Base-by-base conservation (phyloP, 2,329 filamentous ascomycete species). In the Talaromyces sp. region DNA sequence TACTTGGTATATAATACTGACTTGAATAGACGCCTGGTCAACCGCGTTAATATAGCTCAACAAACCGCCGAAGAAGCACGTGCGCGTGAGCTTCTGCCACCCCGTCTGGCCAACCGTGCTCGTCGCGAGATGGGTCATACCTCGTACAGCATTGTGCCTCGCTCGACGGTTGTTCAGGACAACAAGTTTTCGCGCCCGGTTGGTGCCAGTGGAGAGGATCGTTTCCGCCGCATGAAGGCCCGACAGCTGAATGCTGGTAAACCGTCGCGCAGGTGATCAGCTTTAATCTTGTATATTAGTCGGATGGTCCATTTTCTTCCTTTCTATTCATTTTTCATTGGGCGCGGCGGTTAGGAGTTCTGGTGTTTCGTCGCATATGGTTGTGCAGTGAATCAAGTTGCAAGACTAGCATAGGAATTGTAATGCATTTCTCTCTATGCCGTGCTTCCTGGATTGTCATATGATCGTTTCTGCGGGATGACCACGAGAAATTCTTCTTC, bases 71-170 rank as follows among this genome's bases (percentile, higher is more conserved):
- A 81, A 3, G 82, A 84, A 69, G 81, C 82, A 69, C 78, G 85
- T 69, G 81, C 83, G 69, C 78, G 80, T 71, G 80, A 79, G 45
- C 79, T 87, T 67, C 83, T 84, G 66, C 81, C 81, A 54, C 84
- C 84, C 22, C 81, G 79, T 60, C 75, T 81, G 41, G 81, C 81
- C 68, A 87, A 88, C 70, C 82, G 87, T 70, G 87, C 87, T 37
- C 81, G 86, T 65, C 82, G 85, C 68, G 83, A 88, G 68, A 81
- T 81, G 56, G 83, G 82, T n/a, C 80, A 85, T 41, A 84, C 84
- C 58, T 87, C 83, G 24, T 89, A 89, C 73, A 86, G 82, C 5
- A 82, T 89, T 68, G 87, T 86, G 57, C 87, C 87, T n/a, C 84
- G 83, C 72, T 86, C 82, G 73, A 86, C 82, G 52, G 74, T 80